phyloP scores from a whole-genome alignment of 2,329 filamentous ascomycete genomes.

The Clonostachys sp. region DNA sequence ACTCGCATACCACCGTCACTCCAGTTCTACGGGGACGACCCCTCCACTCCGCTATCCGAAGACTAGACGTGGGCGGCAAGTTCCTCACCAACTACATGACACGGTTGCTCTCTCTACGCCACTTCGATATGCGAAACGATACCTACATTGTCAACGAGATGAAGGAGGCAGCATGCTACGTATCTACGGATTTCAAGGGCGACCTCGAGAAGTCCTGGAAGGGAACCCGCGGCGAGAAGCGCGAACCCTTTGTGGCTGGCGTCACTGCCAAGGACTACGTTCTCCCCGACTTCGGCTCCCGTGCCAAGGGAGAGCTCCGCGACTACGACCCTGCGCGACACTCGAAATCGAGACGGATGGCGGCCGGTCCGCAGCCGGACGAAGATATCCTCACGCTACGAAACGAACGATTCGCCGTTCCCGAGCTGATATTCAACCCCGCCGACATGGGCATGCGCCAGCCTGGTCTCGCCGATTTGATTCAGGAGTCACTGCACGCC shows the following conservation, averaged over 20 bases:
- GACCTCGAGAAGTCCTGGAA: constrained; percentile 87
- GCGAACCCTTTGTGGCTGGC: constrained; percentile 41
- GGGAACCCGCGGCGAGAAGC: constrained; percentile 57
- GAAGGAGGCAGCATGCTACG: constrained; percentile 85
- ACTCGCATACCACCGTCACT: constrained; percentile 88
- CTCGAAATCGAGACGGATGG: constrained; percentile 42
- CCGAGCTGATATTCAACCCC: constrained; percentile 85
- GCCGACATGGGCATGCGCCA: constrained; percentile 81
- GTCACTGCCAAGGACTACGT: constrained; percentile 85
- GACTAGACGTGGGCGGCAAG: constrained; percentile 89
- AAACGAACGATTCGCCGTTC: constrained; percentile 88
- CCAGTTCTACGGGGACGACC: constrained; percentile 79
- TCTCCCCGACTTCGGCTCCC: constrained; percentile 70
- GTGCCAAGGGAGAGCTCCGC: constrained; percentile 62
- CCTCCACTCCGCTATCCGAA: constrained; percentile 74
- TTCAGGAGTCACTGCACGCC: constrained; percentile 70
- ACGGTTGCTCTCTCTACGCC: constrained; percentile 80
- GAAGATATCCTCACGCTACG: constrained; percentile 85
- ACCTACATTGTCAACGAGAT: constrained; percentile 92
- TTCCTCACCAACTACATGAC: constrained; percentile 90
- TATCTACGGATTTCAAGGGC: constrained; percentile 68
- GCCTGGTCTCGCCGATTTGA: constrained; percentile 75
- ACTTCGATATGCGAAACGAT: constrained; percentile 95
- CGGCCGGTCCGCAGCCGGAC: constrained; percentile 30
- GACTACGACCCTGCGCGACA: constrained; percentile 70